Percentiles rank a stretch among this genome's conserved stretches.
Conservation (phyloP, 2,329 filamentous ascomycete species). For the Colletotrichum shisoi region DNA sequence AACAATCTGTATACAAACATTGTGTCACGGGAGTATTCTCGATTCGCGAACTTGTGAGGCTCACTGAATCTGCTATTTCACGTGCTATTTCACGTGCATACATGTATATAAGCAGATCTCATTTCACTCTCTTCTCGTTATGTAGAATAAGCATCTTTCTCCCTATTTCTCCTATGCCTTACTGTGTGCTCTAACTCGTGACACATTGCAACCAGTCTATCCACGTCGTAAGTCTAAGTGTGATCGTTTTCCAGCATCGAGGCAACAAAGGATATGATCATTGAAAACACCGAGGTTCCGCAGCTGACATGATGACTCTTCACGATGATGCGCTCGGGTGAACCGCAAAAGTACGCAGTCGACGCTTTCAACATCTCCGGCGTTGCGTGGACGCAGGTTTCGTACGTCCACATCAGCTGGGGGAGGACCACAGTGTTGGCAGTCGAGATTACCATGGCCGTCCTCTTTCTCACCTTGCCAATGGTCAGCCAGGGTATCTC, state of each 20-base stretch:
- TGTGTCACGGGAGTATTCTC: too few relatives aligned
- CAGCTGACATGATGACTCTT: neutral
- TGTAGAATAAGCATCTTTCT: too few relatives aligned
- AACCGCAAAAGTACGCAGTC: neutral
- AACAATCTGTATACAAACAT: neutral
- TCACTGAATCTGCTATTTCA: too few relatives aligned
- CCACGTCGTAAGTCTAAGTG: neutral
- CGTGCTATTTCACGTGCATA: too few relatives aligned
- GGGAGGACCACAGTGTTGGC: conserved; percentile 11
- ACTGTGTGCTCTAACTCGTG: too few relatives aligned
- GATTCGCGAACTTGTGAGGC: too few relatives aligned
- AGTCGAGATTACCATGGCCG: conserved; percentile 2
- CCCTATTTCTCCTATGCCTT: too few relatives aligned
- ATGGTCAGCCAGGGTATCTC: neutral
- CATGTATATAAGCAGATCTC: too few relatives aligned
- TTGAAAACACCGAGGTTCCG: too few relatives aligned
- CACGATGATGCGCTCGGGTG: neutral
- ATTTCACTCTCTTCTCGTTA: too few relatives aligned
- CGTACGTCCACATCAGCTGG: conserved; percentile 22
- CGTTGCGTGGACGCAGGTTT: conserved; percentile 10
- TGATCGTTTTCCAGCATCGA: too few relatives aligned
- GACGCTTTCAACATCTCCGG: conserved; percentile 8
- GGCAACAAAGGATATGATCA: neutral
- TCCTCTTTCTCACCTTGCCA: neutral
- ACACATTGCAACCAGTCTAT: neutral